Evolutionary conservation across 345 rosid species (phyloP).

Genomic region (Abelmoschus esculentus): DNA sequence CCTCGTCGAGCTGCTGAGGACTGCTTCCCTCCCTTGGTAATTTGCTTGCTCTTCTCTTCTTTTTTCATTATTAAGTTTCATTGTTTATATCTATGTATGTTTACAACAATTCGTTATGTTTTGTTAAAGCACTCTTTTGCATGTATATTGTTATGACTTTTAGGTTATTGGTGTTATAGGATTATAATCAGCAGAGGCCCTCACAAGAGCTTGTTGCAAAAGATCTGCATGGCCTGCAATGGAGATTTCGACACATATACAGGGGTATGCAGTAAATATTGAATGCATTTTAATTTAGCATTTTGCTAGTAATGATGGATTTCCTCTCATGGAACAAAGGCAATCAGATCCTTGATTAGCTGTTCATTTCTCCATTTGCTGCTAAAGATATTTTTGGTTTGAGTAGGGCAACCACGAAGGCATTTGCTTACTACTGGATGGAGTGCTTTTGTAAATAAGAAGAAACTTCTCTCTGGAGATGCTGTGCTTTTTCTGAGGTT

Average conservation of each 20-base stretch:
- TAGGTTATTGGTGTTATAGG: conserved; percentile 36
- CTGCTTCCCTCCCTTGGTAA: conserved; percentile 98
- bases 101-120: background rate
- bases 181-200: conserved; percentile 89
- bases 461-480: conserved; percentile 97
- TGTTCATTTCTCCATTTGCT: background rate
- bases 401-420: conserved; percentile 92
- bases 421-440: conserved; percentile 99
- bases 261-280: conserved; percentile 42
- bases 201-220: conserved; percentile 96
- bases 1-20: conserved; percentile 99
- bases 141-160: background rate
- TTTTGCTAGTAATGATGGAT: background rate
- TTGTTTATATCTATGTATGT: background rate
- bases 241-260: conserved; percentile 94
- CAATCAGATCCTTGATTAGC: background rate
- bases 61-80: background rate
- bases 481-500: conserved; percentile 98
- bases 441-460: conserved; percentile 97
- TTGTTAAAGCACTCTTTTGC: background rate
- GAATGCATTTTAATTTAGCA: background rate
- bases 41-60: background rate
- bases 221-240: conserved; percentile 89
- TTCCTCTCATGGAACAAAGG: background rate
- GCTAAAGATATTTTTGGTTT: conserved; percentile 5